Conservation (phyloP, 1,284 basidiomycete species). For the Malassezia equina region DNA sequence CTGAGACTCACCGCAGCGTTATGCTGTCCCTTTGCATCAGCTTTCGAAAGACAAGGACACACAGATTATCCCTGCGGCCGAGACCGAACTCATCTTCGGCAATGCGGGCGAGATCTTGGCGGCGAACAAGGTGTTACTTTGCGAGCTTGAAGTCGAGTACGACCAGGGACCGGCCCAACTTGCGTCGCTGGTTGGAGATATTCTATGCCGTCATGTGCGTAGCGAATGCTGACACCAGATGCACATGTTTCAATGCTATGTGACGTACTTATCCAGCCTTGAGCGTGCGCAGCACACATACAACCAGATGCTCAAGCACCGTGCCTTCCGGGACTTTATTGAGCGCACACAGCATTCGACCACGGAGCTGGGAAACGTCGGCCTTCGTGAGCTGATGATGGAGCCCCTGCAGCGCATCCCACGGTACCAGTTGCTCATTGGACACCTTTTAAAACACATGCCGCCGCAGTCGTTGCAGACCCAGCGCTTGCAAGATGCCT, state of each 20-base stretch:
- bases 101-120: conserved; percentile 81
- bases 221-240: conserved; percentile 22
- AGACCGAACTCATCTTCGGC: conserved; percentile 83
- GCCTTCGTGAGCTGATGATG: conserved; percentile 86
- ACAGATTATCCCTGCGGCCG: conserved; percentile 73
- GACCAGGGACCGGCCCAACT: conserved; percentile 53
- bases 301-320: conserved; percentile 68
- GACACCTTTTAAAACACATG: conserved; percentile 49
- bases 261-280: conserved; percentile 77
- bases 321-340: conserved; percentile 63
- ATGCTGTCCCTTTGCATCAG: conserved; percentile 76
- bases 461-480: conserved; percentile 51
- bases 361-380: conserved; percentile 61
- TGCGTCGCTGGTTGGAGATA: conserved; percentile 66
- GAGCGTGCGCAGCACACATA: conserved; percentile 87
- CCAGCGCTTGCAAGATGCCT: conserved; percentile 62
- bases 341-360: conserved; percentile 72
- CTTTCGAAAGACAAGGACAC: conserved; percentile 75
- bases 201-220: conserved; percentile 63
- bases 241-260: conserved; percentile 69
- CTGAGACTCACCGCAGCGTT: conserved; percentile 47
- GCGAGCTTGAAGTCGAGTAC: conserved; percentile 61
- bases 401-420: conserved; percentile 99
- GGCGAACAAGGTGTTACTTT: conserved; percentile 74
- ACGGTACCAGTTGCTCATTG: conserved; percentile 84